phyloP scores from a whole-genome alignment of 805 yeast genomes.

The Spathaspora passalidarum region DNA sequence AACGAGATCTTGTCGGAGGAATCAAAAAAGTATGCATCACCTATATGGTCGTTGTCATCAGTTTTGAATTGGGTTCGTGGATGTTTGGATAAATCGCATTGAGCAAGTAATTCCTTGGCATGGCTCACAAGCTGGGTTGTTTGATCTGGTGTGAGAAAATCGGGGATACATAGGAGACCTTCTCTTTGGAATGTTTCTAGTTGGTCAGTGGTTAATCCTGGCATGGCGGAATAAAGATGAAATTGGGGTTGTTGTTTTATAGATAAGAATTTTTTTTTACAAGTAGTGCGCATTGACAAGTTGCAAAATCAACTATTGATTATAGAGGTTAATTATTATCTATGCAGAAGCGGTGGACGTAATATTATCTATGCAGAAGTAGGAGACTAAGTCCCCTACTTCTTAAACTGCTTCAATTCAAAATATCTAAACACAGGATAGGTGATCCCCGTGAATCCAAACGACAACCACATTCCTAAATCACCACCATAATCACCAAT shows the following conservation, averaged over 20 bases:
- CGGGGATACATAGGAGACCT: constrained; percentile 61
- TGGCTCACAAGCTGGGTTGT: constrained; percentile 39
- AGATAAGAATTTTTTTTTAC: too few relatives aligned
- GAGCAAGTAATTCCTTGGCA: constrained; percentile 43
- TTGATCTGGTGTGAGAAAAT: constrained; percentile 46
- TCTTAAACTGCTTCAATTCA: constrained; percentile 24
- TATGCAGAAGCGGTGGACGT: too few relatives aligned
- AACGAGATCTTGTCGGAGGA: constrained; percentile 67
- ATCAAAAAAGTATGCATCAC: constrained; percentile 67
- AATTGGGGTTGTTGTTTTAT: too few relatives aligned
- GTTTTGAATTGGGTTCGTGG: constrained; percentile 74
- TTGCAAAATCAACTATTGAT: too few relatives aligned
- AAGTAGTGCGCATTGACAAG: too few relatives aligned
- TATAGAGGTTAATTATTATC: too few relatives aligned
- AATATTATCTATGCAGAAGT: too few relatives aligned
- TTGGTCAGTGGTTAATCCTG: constrained; percentile 43
- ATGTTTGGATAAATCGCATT: constrained; percentile 53
- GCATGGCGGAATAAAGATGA: neutral
- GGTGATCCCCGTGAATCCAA: constrained; percentile 29
- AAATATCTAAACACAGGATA: constrained; percentile 30
- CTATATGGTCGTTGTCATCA: constrained; percentile 55
- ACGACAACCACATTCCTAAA: constrained; percentile 33
- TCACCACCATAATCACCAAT: constrained; percentile 34
- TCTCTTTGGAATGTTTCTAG: constrained; percentile 46
- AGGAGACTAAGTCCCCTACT: too few relatives aligned